These are phyloP conservation scores for Cinchona pubescens DNA, from an alignment of 257 asterid genomes.

Conservation along the genomic window DNA sequence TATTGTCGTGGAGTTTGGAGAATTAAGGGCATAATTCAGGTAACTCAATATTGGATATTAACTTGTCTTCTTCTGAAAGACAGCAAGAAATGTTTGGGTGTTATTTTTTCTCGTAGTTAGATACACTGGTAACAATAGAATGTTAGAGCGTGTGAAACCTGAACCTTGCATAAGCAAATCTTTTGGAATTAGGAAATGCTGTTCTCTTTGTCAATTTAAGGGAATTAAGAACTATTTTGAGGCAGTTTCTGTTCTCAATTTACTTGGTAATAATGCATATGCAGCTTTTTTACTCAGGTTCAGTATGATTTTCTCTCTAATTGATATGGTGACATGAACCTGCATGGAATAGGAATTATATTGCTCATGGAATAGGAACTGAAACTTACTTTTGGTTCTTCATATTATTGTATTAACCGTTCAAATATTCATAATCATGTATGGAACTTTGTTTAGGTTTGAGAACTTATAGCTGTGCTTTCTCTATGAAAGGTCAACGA, in stretches of 20 bases:
- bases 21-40: conserved; percentile 98
- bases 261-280: background rate
- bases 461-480: background rate
- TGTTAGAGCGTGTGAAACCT: background rate
- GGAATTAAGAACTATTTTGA: background rate
- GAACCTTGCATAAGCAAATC: background rate
- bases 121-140: background rate
- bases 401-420: background rate
- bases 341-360: background rate
- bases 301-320: background rate
- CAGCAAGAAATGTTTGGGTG: background rate
- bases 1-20: conserved; percentile 94
- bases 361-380: background rate
- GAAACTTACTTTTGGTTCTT: background rate
- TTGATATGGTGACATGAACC: too few species aligned
- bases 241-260: background rate
- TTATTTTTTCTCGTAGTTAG: background rate
- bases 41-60: too few species aligned
- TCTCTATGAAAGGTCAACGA: too few species aligned
- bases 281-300: background rate
- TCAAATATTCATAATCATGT: background rate
- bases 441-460: background rate
- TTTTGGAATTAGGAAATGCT: background rate
- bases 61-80: background rate
- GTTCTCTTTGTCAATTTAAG: background rate